A percentile compares a stretch with the other conserved stretches of the same genome.
Conservation (phyloP, 441 rosid genomes). For the Pelargonium exstipulatum region DNA sequence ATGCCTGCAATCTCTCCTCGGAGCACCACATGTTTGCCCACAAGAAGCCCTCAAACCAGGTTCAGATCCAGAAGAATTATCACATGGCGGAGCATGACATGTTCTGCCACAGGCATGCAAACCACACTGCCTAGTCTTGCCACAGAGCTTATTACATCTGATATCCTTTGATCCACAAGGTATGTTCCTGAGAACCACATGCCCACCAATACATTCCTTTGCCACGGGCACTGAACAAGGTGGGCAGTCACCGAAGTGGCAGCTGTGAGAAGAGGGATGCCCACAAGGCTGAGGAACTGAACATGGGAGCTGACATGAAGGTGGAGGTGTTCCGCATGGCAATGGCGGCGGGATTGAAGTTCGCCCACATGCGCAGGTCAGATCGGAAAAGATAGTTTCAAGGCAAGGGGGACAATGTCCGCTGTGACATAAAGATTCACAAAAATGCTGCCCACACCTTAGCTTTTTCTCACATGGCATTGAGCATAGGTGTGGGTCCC, state of each 20-base stretch:
- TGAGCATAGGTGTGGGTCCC: conserved; percentile 92
- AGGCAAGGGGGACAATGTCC: conserved; percentile 98
- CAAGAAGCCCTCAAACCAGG: conserved; percentile 58
- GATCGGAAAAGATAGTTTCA: conserved; percentile 83
- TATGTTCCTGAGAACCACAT: conserved; percentile 89
- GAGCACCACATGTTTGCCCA: conserved; percentile 94
- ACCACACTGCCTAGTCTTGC: conserved; percentile 93
- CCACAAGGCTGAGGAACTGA: conserved; percentile 82
- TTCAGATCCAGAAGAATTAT: conserved; percentile 36
- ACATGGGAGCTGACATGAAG: conserved; percentile 88
- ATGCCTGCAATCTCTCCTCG: conserved; percentile 90
- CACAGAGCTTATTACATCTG: conserved; percentile 91
- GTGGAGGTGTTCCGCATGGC: conserved; percentile 90
- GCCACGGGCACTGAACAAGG: conserved; percentile 92
- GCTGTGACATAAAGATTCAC: conserved; percentile 86
- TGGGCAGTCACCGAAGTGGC: conserved; percentile 97
- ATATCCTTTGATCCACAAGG: conserved; percentile 96
- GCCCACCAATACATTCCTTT: conserved; percentile 93
- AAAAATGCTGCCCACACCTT: conserved; percentile 90
- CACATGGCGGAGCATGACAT: conserved; percentile 85
- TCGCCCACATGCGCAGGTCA: conserved; percentile 91
- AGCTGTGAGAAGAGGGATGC: conserved; percentile 82
- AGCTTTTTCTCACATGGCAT: conserved; percentile 87
- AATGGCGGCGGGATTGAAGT: conserved; percentile 94
- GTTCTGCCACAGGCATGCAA: conserved; percentile 90